phyloP scores from a whole-genome alignment of 1,284 basidiomycete species.

The Papiliotrema laurentii region DNA sequence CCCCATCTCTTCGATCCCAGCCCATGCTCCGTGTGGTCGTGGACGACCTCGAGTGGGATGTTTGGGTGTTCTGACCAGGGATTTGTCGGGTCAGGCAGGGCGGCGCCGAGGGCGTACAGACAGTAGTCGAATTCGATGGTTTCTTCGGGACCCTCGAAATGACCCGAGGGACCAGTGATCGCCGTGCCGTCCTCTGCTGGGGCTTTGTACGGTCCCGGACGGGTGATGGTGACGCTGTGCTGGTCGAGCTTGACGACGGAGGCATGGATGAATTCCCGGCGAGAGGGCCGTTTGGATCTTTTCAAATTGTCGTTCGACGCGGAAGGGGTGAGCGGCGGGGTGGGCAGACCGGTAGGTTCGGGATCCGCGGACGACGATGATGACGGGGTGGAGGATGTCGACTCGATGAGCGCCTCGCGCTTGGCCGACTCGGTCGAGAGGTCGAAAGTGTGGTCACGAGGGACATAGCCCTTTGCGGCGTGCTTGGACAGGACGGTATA shows the following conservation, averaged over 20 bases:
- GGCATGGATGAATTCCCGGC: slow-evolving; percentile 50
- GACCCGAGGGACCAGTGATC: slow-evolving; percentile 2
- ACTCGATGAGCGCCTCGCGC: background rate
- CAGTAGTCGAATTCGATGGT: slow-evolving; percentile 49
- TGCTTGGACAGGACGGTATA: slow-evolving; percentile 49
- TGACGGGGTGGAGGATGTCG: background rate
- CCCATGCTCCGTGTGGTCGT: slow-evolving; percentile 14
- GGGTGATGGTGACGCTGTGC: slow-evolving; percentile 52
- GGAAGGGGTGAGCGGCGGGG: slow-evolving; percentile 20
- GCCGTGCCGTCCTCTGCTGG: slow-evolving; percentile 4
- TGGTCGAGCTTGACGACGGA: slow-evolving; percentile 52
- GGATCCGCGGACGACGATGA: no score
- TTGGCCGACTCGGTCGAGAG: background rate
- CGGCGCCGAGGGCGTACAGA: slow-evolving; percentile 48
- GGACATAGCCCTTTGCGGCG: slow-evolving; percentile 58
- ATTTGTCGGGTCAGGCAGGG: slow-evolving; percentile 45
- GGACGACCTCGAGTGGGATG: slow-evolving; percentile 10
- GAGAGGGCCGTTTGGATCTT: slow-evolving; percentile 23
- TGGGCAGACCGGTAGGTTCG: slow-evolving; percentile 9
- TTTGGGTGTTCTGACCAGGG: slow-evolving; percentile 32
- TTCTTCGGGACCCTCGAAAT: slow-evolving; percentile 29
- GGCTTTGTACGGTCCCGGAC: slow-evolving; percentile 4
- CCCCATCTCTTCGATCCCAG: slow-evolving; percentile 37
- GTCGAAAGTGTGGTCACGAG: slow-evolving; percentile 55
- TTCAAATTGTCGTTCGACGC: slow-evolving; percentile 1